Evolutionary conservation across 768 basidiomycete species (phyloP), one percentile per base, ranked within the genome.

Genomic region (Leccinum rimulosum): DNA sequence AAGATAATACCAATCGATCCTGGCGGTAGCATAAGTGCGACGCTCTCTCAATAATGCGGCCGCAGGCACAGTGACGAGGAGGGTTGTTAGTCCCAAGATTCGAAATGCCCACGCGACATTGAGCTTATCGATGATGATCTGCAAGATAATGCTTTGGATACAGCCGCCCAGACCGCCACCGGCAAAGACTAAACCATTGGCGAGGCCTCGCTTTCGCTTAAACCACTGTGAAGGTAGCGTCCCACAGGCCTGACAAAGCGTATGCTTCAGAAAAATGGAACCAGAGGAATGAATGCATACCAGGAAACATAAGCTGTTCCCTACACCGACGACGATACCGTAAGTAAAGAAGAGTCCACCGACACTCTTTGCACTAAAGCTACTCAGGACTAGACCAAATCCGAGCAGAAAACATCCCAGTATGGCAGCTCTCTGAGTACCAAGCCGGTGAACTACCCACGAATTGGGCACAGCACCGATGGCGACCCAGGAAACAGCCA

Each of bases 141-240:
- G 66, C 51, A 72, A 68, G 28, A 61, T 54, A 22, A 75, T 64
- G n/a, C 67, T 71, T 31, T 66, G 65, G 8, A 73, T 57, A 14
- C 66, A 75, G 27, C 70, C 74, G 33, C 74, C 72, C n/a, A 74
- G 60, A 6, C 72, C 75, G 28, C 65, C 66, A 8, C 70, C 67
- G 1, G 68, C 67, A 54, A 74, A 73, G 9, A 75, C 75, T 47
- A 76, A 61, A 38, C 72, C 74, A 17, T 73, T 75, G 12, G 76
- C 70, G 6, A 75, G 61, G 9, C 73, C 74, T 5, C 70, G 70
- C 28, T 60, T 66, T 56, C 66, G 67, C 43, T 65, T 68, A 59
- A 76, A 75, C 67, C 73, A 75, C 35, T 74, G 76, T 0, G 74
- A 63, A 22, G 73, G 72, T 14, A 76, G 69, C 2, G 74, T 67